Evolutionary conservation across 2,329 filamentous ascomycete species (phyloP).

Genomic region (Sarocladium kiliense): DNA sequence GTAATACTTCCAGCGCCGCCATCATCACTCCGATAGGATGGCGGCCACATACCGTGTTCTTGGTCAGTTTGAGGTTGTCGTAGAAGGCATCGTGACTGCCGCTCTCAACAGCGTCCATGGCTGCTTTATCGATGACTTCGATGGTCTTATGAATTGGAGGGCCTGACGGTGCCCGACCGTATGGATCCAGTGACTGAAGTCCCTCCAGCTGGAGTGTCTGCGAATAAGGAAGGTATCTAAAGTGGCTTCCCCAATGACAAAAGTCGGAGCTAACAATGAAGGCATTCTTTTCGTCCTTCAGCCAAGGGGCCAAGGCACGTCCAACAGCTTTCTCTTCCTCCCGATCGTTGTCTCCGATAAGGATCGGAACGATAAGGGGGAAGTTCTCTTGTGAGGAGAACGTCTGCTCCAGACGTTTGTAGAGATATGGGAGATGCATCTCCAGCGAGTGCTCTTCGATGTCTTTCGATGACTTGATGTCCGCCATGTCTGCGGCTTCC

Average conservation of each 20-base stretch:
- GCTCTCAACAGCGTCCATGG: conserved; percentile 79
- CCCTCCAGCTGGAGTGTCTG: conserved; percentile 24
- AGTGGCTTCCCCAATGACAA: conserved; percentile 88
- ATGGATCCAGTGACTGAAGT: conserved; percentile 17
- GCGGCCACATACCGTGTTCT: conserved; percentile 89
- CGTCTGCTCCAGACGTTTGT: conserved; percentile 60
- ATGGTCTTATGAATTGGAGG: conserved; percentile 80
- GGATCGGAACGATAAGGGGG: conserved; percentile 76
- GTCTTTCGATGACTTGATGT: conserved; percentile 64
- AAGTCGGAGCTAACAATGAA: conserved; percentile 95
- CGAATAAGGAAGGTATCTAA: conserved; percentile 73
- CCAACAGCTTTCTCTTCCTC: conserved; percentile 65
- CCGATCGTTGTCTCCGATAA: conserved; percentile 69
- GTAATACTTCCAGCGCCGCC: conserved; percentile 72
- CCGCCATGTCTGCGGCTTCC: conserved; percentile 25
- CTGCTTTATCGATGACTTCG: conserved; percentile 68
- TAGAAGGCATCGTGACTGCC: conserved; percentile 69
- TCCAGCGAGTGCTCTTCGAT: conserved; percentile 88
- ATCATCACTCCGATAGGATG: conserved; percentile 93
- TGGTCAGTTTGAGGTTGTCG: conserved; percentile 62
- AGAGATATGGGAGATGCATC: conserved; percentile 94
- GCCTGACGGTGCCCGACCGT: conserved; percentile 26
- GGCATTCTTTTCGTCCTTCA: conserved; percentile 68
- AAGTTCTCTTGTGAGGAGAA: conserved; percentile 49
- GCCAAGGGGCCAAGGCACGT: conserved; percentile 67